phyloP scores from a whole-genome alignment of 495 filamentous ascomycete genomes.

The Talaromyces stipitatus region DNA sequence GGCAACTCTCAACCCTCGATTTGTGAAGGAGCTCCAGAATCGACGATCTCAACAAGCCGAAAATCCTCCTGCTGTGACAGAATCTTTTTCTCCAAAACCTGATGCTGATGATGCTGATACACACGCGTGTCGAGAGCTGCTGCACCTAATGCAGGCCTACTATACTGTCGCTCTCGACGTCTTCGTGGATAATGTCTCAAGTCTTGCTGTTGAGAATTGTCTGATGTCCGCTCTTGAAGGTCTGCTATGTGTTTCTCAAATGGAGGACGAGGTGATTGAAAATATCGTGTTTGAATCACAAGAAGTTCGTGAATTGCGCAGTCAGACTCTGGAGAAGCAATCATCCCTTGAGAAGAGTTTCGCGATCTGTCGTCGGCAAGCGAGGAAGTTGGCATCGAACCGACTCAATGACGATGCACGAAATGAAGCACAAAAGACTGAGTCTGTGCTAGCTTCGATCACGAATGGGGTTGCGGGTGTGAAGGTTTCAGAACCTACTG shows the following conservation, averaged over 20 bases:
- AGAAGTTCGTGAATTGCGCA: constrained; percentile 3
- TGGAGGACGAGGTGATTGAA: constrained; percentile 16
- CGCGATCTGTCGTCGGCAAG: constrained; percentile 10
- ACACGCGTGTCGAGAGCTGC: constrained; percentile 6
- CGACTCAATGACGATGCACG: neutral
- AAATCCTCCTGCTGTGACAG: neutral
- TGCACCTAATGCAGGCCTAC: constrained; percentile 7
- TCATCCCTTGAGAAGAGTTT: constrained; percentile 3
- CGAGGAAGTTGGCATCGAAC: constrained; percentile 6
- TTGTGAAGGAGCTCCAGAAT: neutral
- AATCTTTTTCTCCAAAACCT: neutral
- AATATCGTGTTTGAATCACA: constrained; percentile 7
- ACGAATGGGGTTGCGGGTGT: neutral
- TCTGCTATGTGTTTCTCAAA: constrained; percentile 23
- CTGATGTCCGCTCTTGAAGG: constrained; percentile 30
- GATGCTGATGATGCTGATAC: neutral
- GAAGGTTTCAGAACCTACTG: neutral
- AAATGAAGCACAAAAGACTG: neutral
- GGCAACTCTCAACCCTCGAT: constrained; percentile 9
- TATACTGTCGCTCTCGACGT: constrained; percentile 6
- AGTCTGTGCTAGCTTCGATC: neutral
- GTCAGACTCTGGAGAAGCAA: constrained; percentile 4
- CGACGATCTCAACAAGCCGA: neutral
- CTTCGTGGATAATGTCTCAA: constrained; percentile 56
- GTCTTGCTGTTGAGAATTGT: constrained; percentile 51